phyloP scores from a whole-genome alignment of 2,329 filamentous ascomycete genomes.

The Domatiomyces globalis region DNA sequence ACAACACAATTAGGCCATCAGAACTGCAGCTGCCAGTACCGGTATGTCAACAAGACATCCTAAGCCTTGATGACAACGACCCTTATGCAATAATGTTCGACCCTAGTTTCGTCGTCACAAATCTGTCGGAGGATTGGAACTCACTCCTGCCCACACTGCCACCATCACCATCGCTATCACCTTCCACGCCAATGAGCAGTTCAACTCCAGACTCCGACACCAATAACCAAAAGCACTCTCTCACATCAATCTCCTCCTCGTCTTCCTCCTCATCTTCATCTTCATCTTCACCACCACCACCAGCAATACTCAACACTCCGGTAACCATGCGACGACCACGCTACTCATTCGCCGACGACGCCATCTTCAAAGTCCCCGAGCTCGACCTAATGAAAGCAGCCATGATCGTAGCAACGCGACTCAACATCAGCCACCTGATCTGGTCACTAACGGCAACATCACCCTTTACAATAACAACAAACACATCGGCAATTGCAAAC shows the following conservation, averaged over 20 bases:
- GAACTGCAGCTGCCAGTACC: no score
- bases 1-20: no score
- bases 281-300: conserved; percentile 3
- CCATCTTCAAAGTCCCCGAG: conserved; percentile 36
- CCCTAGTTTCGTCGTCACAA: no score
- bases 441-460: conserved; percentile 37
- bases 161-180: background rate
- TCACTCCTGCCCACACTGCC: background rate
- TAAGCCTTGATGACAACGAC: no score
- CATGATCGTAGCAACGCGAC: conserved; percentile 34
- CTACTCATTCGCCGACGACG: conserved; percentile 30
- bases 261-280: conserved; percentile 4
- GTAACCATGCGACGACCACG: no score
- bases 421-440: conserved; percentile 28
- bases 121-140: background rate
- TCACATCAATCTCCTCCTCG: conserved; percentile 3
- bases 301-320: background rate
- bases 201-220: background rate
- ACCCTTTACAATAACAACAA: conserved; percentile 28
- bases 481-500: conserved; percentile 9
- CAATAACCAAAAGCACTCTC: conserved; percentile 2
- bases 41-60: no score
- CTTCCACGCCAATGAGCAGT: background rate
- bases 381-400: conserved; percentile 37
- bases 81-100: no score